Base-by-base conservation (phyloP, 768 basidiomycete genomes). In the Mycena venus region DNA sequence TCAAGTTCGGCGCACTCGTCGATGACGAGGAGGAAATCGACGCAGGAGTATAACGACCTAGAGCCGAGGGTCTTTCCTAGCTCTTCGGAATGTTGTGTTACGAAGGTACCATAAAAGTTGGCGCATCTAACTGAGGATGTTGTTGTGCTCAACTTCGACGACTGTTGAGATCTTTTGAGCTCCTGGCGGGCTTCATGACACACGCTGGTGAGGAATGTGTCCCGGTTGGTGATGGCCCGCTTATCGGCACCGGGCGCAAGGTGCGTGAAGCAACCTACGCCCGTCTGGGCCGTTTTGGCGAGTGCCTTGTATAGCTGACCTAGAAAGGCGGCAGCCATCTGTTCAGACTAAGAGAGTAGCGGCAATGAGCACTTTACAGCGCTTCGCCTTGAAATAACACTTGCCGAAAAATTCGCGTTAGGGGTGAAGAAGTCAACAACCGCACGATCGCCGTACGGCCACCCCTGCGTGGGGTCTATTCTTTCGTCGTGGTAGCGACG, bases 1-100 rank as follows among this genome's bases (percentile, higher is more conserved):
- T 65, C 47, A 8, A 65, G 63, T 21, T 49, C 10, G 21, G 63
- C 29, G 63, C 63, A 65, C 44, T 65, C 63, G 14, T 65, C 63
- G 44, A 65, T 29, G 23, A 65, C 44, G 32, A 65, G 63, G n/a
- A 65, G 31, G 32, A 65, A 65, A 4, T 49, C 42, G n/a, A 47
- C 44, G 12, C 29, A n/a, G 0, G 29, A 21, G 32, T 65, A 14
- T 36, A n/a, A n/a, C n/a, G n/a, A n/a, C n/a, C n/a, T n/a, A n/a
- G n/a, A n/a, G n/a, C n/a, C n/a, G n/a, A n/a, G n/a, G n/a, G n/a
- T n/a, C n/a, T n/a, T n/a, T n/a, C n/a, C n/a, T n/a, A n/a, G n/a
- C n/a, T n/a, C n/a, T n/a, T n/a, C n/a, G n/a, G n/a, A n/a, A n/a
- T n/a, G n/a, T n/a, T n/a, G n/a, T n/a, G n/a, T n/a, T n/a, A n/a